Evolutionary conservation across 306 rosid genomes (phyloP).

Genomic region (Lathyrus tuberosus): DNA sequence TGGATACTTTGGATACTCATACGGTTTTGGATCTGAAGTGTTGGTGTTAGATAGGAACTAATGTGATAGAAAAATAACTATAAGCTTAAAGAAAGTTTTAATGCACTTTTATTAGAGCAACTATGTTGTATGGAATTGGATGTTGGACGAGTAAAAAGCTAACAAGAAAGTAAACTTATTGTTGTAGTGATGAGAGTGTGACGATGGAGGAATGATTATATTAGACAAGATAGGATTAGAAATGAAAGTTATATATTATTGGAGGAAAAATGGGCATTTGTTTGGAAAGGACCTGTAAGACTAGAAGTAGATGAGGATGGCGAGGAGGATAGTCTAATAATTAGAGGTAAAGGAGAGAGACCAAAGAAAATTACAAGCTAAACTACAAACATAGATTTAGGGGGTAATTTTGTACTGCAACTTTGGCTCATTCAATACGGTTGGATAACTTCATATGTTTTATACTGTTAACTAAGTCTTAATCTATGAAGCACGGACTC

Average conservation of each 20-base stretch:
- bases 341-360: constrained; percentile 10
- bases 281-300: neutral
- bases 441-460: constrained; percentile 9
- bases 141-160: neutral
- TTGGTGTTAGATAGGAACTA: neutral
- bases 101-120: neutral
- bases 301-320: neutral
- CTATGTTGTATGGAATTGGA: constrained; percentile 3
- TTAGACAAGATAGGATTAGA: neutral
- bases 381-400: neutral
- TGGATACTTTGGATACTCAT: neutral
- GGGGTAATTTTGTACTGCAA: neutral
- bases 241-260: neutral
- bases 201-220: neutral
- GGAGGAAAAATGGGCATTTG: neutral
- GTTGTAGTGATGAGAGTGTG: neutral
- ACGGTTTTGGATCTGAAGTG: neutral
- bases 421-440: constrained; percentile 21
- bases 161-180: neutral
- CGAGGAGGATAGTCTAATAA: neutral
- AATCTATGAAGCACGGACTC: too few relatives aligned
- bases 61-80: neutral
- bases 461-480: neutral
- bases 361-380: constrained; percentile 4
- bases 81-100: neutral